Base-by-base conservation (phyloP, 768 basidiomycete genomes). In the Rhizopogon sp. region DNA sequence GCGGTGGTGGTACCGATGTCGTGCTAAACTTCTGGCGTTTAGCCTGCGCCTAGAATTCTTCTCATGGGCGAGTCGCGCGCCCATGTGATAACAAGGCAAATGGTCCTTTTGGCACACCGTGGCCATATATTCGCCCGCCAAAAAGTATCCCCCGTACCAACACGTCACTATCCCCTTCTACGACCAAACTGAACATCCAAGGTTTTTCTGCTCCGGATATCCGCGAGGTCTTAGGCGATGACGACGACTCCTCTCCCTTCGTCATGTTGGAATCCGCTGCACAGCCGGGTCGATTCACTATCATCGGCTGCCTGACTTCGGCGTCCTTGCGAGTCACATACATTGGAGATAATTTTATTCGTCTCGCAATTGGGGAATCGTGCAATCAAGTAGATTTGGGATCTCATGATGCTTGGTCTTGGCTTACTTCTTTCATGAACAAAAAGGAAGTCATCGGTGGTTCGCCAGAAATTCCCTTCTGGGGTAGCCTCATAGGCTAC, bases 401-500 rank as follows among this genome's bases (percentile, higher is more conserved):
- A 43, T 58, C 72, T n/a, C 64, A 69, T 22, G 81, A 84, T 59
- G 74, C 90, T 37, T 92, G 90, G 90, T 70, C 81, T 39, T 93
- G 88, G 88, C 70, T 90, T 22, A 76, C 80, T 25, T 65, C 70
- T n/a, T 90, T 86, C 70, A 88, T 90, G 85, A 77, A 72, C 35
- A 58, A 69, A n/a, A 75, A 72, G 47, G 76, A 73, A 55, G 80
- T 77, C 8, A 56, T 60, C 25, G 75, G 75, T 22, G 87, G 88
- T 3, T 62, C 62, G 40, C 60, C 74, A 6, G 76, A 82, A 9
- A 66, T 83, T 43, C 90, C 90, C 0, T 93, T 93, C 66, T 91
- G 90, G 88, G 91, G 90, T 37, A 91, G 91, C 22, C 73, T 93
- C 13, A 69, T 92, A 22, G 91, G 91, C 8, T 83, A 80, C 56